A percentile compares a stretch with the other conserved stretches of the same genome.
These are phyloP conservation scores for Lachnellula occidentalis DNA, from an alignment of 2,329 filamentous ascomycete species.

Conservation along the genomic window DNA sequence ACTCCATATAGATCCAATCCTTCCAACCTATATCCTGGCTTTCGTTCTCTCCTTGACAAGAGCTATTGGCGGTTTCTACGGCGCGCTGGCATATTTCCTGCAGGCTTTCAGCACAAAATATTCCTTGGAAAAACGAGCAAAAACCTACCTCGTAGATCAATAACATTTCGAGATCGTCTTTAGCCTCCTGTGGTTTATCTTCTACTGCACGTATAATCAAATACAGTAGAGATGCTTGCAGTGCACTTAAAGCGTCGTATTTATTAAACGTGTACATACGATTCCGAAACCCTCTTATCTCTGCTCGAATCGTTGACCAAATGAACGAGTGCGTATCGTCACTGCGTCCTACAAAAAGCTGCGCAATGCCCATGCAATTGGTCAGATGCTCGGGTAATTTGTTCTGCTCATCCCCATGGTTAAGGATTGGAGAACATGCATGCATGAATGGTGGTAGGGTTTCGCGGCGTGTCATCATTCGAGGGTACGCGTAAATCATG, in stretches of 20 bases:
- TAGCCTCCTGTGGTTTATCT: constrained; percentile 2
- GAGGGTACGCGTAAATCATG: constrained; percentile 17
- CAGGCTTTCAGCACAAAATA: background rate
- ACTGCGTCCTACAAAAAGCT: constrained; percentile 20
- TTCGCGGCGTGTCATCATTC: constrained; percentile 25
- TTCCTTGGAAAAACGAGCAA: background rate
- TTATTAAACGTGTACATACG: background rate
- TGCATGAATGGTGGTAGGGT: constrained; percentile 27
- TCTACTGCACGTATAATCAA: constrained; percentile 17
- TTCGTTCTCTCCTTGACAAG: background rate
- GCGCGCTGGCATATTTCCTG: background rate
- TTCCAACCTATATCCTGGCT: constrained; percentile 13
- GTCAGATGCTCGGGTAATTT: constrained; percentile 14
- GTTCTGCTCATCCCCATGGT: background rate
- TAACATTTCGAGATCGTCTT: constrained; percentile 7
- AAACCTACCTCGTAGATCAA: constrained; percentile 1
- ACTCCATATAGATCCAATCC: constrained; percentile 24
- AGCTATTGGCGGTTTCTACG: background rate
- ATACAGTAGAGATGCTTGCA: constrained; percentile 19
- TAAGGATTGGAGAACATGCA: background rate
- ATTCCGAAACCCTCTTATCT: constrained; percentile 1
- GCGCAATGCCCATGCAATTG: constrained; percentile 26
- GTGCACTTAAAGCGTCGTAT: constrained; percentile 11
- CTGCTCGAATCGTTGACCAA: constrained; percentile 15
- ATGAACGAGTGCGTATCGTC: constrained; percentile 19